phyloP scores from a whole-genome alignment of 306 rosid species.

The Hippophae rhamnoides region DNA sequence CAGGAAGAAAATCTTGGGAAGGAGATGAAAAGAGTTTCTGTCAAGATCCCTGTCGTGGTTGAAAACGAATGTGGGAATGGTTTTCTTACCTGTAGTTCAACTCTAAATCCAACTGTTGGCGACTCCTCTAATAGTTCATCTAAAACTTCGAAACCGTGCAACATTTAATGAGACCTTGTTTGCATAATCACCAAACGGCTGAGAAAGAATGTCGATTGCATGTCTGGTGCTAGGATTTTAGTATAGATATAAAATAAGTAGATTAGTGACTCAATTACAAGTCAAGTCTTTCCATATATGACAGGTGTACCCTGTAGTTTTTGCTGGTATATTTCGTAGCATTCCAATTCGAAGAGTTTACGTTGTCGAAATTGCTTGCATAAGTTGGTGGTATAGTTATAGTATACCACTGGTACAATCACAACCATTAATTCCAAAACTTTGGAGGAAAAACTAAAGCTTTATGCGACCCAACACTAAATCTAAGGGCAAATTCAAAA shows the following conservation, averaged over 20 bases:
- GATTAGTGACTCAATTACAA: slow-evolving; percentile 21
- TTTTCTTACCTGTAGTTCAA: slow-evolving; percentile 34
- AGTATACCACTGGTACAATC: background rate
- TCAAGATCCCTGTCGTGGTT: slow-evolving; percentile 71
- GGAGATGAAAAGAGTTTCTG: slow-evolving; percentile 72
- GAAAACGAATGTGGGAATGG: slow-evolving; percentile 38
- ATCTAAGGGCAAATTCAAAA: no score
- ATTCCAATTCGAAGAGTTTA: slow-evolving; percentile 10
- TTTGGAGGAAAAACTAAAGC: background rate
- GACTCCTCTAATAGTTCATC: slow-evolving; percentile 45
- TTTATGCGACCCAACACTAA: no score
- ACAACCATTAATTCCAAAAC: background rate
- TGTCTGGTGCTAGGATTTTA: slow-evolving; percentile 31
- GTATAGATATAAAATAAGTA: slow-evolving; percentile 26
- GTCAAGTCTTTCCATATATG: slow-evolving; percentile 20
- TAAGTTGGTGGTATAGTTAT: background rate
- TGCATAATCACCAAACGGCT: slow-evolving; percentile 12
- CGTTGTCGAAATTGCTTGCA: background rate
- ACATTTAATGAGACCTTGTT: slow-evolving; percentile 15
- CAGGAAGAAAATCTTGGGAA: slow-evolving; percentile 85
- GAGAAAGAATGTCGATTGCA: slow-evolving; percentile 22
- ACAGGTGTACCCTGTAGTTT: slow-evolving; percentile 15
- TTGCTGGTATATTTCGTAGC: slow-evolving; percentile 24
- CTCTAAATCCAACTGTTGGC: slow-evolving; percentile 29
- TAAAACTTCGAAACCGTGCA: slow-evolving; percentile 38